Base-by-base conservation (phyloP, 441 rosid genomes). In the Mallotus repandus region DNA sequence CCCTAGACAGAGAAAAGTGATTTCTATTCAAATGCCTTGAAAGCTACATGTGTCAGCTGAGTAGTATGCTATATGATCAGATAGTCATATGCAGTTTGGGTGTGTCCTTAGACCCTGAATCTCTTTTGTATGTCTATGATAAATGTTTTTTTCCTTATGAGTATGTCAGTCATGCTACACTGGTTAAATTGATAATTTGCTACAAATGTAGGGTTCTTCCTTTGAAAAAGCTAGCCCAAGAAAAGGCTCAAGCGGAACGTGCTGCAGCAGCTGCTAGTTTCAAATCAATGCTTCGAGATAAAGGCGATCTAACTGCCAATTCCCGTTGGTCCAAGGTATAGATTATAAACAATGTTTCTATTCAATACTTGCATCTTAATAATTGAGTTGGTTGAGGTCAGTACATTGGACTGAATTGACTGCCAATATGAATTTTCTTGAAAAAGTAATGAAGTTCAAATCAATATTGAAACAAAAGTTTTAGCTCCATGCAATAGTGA, bases 301-400 rank as follows among this genome's bases (percentile, higher is more conserved):
- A 71, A 68, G 91, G 86, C 77, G 94, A 89, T 81, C 74, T 96
- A 70, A 86, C 84, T 69, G 74, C 85, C 58, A 80, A 79, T 83
- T 89, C 93, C 75, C 95, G 89, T 53, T 96, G 99, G 99, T 91
- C 96, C 63, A 89, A 89, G 98, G 99, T 96, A 83, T 45, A 84
- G 14, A 18, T n/a, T 22, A 53, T 12, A 9, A 9, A 4, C 55
- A 6, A 29, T 50, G 19, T 50, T 65, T 56, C 50, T 48, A 48
- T 13, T 46, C 6, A 14, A 7, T 35, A 46, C 16, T 18, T 1
- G 18, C 12, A 14, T 35, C 52, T 50, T 22, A 48, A 45, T 70
- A 25, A 32, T 22, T 2, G 38, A n/a, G 56, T 29, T 46, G 4
- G 29, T 12, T 16, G 21, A 14, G 9, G 2, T 35, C 14, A 7